These are phyloP conservation scores for Epichloe scottii DNA, from an alignment of 2,329 filamentous ascomycete genomes.

Conservation along the genomic window DNA sequence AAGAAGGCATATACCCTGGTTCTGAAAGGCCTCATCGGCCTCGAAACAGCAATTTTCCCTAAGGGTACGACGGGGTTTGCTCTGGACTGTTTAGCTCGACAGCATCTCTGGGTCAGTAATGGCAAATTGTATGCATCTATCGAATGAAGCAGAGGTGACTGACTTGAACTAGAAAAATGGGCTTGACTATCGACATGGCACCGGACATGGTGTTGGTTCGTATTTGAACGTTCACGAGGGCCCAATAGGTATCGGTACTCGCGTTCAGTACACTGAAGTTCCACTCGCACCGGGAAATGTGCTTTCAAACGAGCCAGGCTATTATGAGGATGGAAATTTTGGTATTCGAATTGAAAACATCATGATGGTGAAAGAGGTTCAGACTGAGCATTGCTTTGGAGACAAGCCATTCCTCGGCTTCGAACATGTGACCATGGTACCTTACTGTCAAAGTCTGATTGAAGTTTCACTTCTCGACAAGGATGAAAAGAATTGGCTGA, in stretches of 20 bases:
- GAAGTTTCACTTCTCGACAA: constrained; percentile 59
- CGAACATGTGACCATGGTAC: constrained; percentile 94
- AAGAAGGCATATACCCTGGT: constrained; percentile 87
- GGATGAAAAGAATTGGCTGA: constrained; percentile 74
- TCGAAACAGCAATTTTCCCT: constrained; percentile 79
- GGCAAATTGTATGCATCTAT: background rate
- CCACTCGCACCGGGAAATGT: constrained; percentile 85
- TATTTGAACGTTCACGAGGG: constrained; percentile 97
- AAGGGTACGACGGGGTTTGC: constrained; percentile 93
- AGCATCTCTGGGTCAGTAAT: constrained; percentile 69
- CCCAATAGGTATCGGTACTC: constrained; percentile 87
- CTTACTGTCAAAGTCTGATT: constrained; percentile 82
- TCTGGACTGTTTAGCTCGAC: constrained; percentile 75
- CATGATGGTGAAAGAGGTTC: constrained; percentile 76
- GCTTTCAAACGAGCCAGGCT: constrained; percentile 90
- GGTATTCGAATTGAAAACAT: constrained; percentile 96
- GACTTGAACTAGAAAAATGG: constrained; percentile 38
- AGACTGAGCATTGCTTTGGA: constrained; percentile 78
- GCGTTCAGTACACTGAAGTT: constrained; percentile 84
- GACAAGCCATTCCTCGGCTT: constrained; percentile 93
- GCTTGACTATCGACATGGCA: constrained; percentile 90
- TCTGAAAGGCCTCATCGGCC: constrained; percentile 81
- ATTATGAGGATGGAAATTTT: constrained; percentile 90
- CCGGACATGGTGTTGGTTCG: constrained; percentile 88
- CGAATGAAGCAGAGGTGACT: background rate